phyloP scores from a whole-genome alignment of 2,329 filamentous ascomycete genomes.

The Tolypocladium paradoxum region DNA sequence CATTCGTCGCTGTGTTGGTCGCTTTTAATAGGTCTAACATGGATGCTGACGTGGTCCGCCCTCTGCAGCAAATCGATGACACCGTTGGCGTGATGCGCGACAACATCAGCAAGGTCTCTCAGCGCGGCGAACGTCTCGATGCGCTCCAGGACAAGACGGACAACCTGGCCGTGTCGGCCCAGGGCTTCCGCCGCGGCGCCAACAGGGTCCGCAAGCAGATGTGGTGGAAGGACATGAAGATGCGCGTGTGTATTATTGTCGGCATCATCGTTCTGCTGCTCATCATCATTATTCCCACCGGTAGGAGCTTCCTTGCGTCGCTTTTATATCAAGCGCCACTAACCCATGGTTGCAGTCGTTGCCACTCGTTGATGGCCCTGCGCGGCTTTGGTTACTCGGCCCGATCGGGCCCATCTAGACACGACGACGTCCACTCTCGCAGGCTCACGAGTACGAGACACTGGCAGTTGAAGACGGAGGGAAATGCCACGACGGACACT shows the following conservation, averaged over 20 bases:
- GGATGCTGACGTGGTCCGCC: constrained; percentile 9
- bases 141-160: constrained; percentile 89
- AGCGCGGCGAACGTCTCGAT: constrained; percentile 84
- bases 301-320: constrained; percentile 36
- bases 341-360: constrained; percentile 17
- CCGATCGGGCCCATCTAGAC: neutral
- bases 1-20: neutral
- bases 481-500: constrained; percentile 10
- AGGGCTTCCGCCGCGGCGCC: constrained; percentile 91
- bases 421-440: constrained; percentile 1
- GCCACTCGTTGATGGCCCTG: constrained; percentile 17
- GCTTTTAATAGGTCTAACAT: neutral
- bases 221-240: constrained; percentile 99
- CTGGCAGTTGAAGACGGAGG: neutral
- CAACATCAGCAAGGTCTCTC: constrained; percentile 93
- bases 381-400: constrained; percentile 15
- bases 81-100: constrained; percentile 92
- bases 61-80: constrained; percentile 82
- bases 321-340: neutral
- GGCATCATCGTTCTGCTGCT: constrained; percentile 86
- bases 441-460: neutral
- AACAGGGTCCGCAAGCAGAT: constrained; percentile 95
- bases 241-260: constrained; percentile 90
- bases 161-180: constrained; percentile 84
- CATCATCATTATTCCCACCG: constrained; percentile 87